Percentiles rank a stretch among this genome's conserved stretches.
Conservation (phyloP, 1,139 yeast species). For the Pneumocystis jirovecii region DNA sequence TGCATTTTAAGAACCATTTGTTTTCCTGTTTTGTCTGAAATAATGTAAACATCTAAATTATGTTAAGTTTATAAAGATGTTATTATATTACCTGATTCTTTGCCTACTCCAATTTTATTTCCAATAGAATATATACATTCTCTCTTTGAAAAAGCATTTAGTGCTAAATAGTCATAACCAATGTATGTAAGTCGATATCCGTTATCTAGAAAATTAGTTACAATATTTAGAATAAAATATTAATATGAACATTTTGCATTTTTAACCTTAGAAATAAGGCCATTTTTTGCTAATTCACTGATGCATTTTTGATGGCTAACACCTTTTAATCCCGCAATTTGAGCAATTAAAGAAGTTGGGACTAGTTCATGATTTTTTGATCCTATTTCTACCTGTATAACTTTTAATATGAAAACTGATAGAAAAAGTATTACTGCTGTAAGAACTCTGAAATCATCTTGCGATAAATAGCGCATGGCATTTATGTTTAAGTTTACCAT, state of each 20-base stretch:
- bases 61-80: background rate
- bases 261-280: slow-evolving; percentile 57
- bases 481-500: slow-evolving; percentile 59
- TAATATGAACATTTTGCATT: slow-evolving; percentile 36
- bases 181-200: slow-evolving; percentile 79
- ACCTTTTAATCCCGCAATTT: slow-evolving; percentile 62
- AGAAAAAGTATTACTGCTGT: slow-evolving; percentile 40
- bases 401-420: background rate
- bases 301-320: slow-evolving; percentile 66
- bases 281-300: slow-evolving; percentile 74
- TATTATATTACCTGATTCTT: slow-evolving; percentile 48
- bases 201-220: slow-evolving; percentile 44
- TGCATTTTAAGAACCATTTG: slow-evolving; percentile 69
- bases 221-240: background rate
- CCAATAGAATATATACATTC: slow-evolving; percentile 68
- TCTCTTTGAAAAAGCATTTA: slow-evolving; percentile 61
- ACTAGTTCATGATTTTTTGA: slow-evolving; percentile 88
- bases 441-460: slow-evolving; percentile 79
- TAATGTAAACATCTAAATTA: slow-evolving; percentile 51
- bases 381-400: slow-evolving; percentile 51
- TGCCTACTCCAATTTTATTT: slow-evolving; percentile 86
- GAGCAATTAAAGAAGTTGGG: slow-evolving; percentile 71
- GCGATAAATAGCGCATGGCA: slow-evolving; percentile 81
- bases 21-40: slow-evolving; percentile 54
- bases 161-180: slow-evolving; percentile 84